Base-by-base conservation (phyloP, 306 rosid species). In the Dryas octopetala region DNA sequence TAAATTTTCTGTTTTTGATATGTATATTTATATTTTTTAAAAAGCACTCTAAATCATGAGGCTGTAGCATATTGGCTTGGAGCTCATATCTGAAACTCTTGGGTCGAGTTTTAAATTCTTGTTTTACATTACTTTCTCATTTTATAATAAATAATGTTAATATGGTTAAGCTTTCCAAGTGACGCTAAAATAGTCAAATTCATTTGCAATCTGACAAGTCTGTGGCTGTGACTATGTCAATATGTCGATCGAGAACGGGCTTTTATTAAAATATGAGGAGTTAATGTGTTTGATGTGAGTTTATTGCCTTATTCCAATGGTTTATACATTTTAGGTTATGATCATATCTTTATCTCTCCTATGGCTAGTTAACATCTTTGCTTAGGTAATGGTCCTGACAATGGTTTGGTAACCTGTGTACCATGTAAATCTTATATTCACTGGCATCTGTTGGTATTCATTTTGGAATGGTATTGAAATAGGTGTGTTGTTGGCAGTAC, bases 371-470 rank as follows among this genome's bases (percentile, higher is more conserved):
- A 14, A n/a, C 50, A 9, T 53, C 19, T 16, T 40, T 17, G 5
- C 44, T 51, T 40, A n/a, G 50, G 44, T 53, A 70, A 53, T 53
- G 64, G 61, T 17, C 11, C n/a, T n/a, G 7, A 54, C 14, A 55
- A 11, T 43, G 10, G 46, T 64, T 48, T 26, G 4, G 44, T 44
- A 52, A 4, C 46, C 14, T 43, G 47, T 65, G 48, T 50, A 52
- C 19, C 78, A 40, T 74, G 78, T 43, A 43, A 50, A 74, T 51
- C 26, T 50, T 38, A 74, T 48, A 16, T 63, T n/a, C 50, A 49
- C 17, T 41, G n/a, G 68, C 9, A 60, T 13, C 48, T 15, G 48
- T 54, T 74, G 2, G 54, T 50, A 13, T 15, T 71, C 11, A 32
- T n/a, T 50, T 62, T 50, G 57, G 45, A 8, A 74, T 73, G 11